Conservation (phyloP, 306 rosid genomes). For the Vachellia collinsii region DNA sequence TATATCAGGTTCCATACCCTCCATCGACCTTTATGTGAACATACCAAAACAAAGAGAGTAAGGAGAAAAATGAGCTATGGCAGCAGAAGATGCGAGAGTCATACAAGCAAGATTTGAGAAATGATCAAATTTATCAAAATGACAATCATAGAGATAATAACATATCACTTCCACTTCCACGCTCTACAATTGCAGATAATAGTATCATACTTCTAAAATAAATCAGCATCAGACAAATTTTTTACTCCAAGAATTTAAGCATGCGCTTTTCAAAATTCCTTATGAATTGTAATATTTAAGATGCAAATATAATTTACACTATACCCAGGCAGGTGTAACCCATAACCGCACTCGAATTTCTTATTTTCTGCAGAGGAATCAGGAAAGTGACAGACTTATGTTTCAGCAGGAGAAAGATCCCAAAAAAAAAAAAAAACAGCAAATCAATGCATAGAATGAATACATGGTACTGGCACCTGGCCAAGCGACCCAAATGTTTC, state of each 20-base stretch:
- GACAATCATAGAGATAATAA: conserved; percentile 2
- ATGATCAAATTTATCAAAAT: conserved; percentile 6
- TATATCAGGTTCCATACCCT: conserved; percentile 35
- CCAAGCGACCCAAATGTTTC: not conserved
- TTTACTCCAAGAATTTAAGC: not conserved
- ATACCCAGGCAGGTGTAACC: not conserved
- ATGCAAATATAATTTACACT: conserved; percentile 9
- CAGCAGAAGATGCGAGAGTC: conserved; percentile 21
- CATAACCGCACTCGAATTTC: not conserved
- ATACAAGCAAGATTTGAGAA: not conserved
- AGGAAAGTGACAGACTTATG: not conserved
- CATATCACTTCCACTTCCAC: not conserved
- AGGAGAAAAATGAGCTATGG: conserved; percentile 11
- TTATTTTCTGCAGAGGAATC: not conserved
- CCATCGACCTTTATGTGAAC: conserved; percentile 44
- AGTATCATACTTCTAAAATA: not conserved
- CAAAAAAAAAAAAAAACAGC: not conserved
- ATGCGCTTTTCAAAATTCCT: not conserved
- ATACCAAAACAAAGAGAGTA: not conserved
- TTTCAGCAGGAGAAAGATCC: conserved; percentile 1
- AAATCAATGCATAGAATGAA: not conserved
- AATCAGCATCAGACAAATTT: not conserved
- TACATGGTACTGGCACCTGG: not conserved
- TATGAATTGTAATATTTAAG: not conserved
- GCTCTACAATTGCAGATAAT: not conserved